Percentiles rank a stretch among this genome's conserved stretches.
These are phyloP conservation scores for Solanum acaule DNA, from an alignment of 257 asterid genomes.

Conservation along the genomic window DNA sequence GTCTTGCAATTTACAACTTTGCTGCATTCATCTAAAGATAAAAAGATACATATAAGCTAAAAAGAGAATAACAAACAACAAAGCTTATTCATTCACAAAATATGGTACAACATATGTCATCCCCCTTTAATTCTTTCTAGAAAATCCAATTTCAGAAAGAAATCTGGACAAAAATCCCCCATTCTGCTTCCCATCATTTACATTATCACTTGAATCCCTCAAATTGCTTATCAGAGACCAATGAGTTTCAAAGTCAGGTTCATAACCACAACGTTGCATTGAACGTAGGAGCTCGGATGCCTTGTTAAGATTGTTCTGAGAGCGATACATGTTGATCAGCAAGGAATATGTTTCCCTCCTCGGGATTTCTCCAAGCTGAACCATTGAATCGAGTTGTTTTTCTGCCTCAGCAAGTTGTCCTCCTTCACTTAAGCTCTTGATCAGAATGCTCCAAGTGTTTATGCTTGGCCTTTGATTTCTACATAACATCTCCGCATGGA, in stretches of 20 bases:
- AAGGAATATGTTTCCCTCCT: slow-evolving; percentile 42
- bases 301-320: slow-evolving; percentile 32
- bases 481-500: slow-evolving; percentile 61
- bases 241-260: slow-evolving; percentile 75
- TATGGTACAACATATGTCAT: background rate
- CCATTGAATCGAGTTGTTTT: slow-evolving; percentile 39
- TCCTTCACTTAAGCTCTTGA: slow-evolving; percentile 22
- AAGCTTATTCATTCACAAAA: background rate
- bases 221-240: slow-evolving; percentile 75
- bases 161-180: slow-evolving; percentile 53
- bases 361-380: slow-evolving; percentile 52
- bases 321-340: slow-evolving; percentile 38
- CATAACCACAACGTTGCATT: slow-evolving; percentile 73
- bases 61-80: background rate
- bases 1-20: no score
- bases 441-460: slow-evolving; percentile 41
- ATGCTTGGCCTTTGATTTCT: slow-evolving; percentile 40
- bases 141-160: slow-evolving; percentile 56
- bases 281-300: slow-evolving; percentile 39
- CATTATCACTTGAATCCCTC: slow-evolving; percentile 24
- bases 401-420: slow-evolving; percentile 56
- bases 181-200: slow-evolving; percentile 8
- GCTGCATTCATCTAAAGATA: background rate
- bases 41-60: background rate
- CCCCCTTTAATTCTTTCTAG: slow-evolving; percentile 12